phyloP scores from a whole-genome alignment of 352 stramenopile genomes.

The Phytophthora sp. region DNA sequence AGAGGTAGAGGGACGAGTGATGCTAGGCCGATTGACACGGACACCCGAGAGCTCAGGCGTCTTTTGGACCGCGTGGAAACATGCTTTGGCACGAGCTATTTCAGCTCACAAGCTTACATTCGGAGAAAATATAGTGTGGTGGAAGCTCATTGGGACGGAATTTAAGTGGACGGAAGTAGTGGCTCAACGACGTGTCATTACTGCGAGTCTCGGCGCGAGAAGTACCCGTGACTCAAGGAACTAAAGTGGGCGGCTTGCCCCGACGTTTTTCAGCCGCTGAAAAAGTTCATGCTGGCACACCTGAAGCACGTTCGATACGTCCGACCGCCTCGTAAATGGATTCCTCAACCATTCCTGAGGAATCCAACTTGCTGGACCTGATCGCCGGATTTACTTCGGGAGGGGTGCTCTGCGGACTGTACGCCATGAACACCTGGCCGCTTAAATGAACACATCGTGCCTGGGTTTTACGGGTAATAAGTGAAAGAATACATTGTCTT shows the following conservation, averaged over 20 bases:
- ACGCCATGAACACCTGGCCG: too few species aligned
- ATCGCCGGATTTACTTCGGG: constrained; percentile 2
- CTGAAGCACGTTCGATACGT: constrained; percentile 8
- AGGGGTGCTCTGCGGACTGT: constrained; percentile 5
- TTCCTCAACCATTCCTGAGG: background rate
- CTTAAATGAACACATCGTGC: too few species aligned
- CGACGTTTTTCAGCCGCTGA: constrained; percentile 3
- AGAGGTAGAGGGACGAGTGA: background rate
- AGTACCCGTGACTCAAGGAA: background rate
- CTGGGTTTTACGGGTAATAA: too few species aligned
- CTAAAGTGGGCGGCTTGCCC: background rate
- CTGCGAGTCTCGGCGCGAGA: background rate
- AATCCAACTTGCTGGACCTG: background rate
- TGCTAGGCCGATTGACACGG: background rate
- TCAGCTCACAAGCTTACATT: background rate
- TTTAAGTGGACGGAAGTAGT: background rate
- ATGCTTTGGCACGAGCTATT: background rate
- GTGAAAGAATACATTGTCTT: too few species aligned
- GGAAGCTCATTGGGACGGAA: constrained; percentile 3
- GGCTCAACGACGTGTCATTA: background rate
- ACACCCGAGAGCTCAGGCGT: background rate
- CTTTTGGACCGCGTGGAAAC: constrained; percentile 1
- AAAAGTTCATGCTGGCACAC: constrained; percentile 11
- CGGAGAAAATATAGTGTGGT: background rate
- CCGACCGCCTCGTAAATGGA: background rate